Base-by-base conservation (phyloP, 2,329 filamentous ascomycete genomes). In the Xylaria sp. region DNA sequence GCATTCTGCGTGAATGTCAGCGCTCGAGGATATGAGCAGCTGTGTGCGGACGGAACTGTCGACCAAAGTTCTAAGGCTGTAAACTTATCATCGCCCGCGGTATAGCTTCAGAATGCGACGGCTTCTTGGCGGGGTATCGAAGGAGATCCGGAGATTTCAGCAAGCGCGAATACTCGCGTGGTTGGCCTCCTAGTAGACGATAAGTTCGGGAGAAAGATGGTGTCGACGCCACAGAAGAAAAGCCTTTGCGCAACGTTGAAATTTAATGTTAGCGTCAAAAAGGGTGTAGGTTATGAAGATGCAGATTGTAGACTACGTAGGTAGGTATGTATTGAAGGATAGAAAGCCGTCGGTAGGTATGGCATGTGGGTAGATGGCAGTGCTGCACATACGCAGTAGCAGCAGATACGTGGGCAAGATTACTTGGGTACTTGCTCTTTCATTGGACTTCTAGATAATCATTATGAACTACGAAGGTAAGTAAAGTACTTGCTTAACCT, bases 1-100 rank as follows among this genome's bases (percentile, higher is more conserved):
- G 73, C 77, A 77, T 79, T 25, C 61, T 66, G 54, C 31, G 13
- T 15, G 56, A 60, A 42, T 59, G 51, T n/a, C 38, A n/a, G 33
- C 20, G 47, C 57, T 49, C 25, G 38, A 33, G n/a, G 1, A 38
- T 29, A 22, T 20, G 50, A n/a, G 29, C 3, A 6, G 51, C 33
- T 49, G 22, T 3, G 27, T 27, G 5, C 36, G 11, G 15, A 44
- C 13, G 22, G 13, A 39, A 29, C 29, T n/a, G 42, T 54, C 2
- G 25, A 39, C 22, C 39, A 47, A 62, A 29, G 10, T 38, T 51
- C 42, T 33, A 27, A 13, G 27, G 33, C 31, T 25, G 39, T 25
- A 38, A 27, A 15, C n/a, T 51, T 9, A 66, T 20, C 38, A 58
- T 42, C 44, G 17, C 45, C 11, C n/a, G 39, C 1, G 49, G 4